These are phyloP conservation scores for Rhinocladiella similis DNA, from an alignment of 2,329 filamentous ascomycete genomes.

Conservation along the genomic window DNA sequence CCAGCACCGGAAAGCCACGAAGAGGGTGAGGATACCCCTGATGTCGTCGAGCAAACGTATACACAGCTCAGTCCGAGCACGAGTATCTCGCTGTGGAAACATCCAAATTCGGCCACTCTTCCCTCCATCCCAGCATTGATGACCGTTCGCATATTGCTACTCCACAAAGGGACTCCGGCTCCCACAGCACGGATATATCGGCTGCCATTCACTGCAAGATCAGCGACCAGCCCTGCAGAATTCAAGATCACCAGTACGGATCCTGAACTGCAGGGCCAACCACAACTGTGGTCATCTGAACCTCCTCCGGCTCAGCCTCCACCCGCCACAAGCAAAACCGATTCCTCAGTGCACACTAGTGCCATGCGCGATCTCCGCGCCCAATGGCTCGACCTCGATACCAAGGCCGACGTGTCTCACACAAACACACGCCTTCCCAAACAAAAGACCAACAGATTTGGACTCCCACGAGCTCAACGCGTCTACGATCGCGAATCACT, in stretches of 20 bases:
- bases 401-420: conserved; percentile 19
- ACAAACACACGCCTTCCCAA: neutral
- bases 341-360: conserved; percentile 1
- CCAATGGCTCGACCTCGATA: conserved; percentile 69
- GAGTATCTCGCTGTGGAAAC: conserved; percentile 38
- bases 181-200: conserved; percentile 82
- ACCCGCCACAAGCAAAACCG: conserved; percentile 6
- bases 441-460: conserved; percentile 21
- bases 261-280: neutral
- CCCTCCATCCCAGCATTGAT: conserved; percentile 44
- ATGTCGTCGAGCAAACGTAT: conserved; percentile 34
- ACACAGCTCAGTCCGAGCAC: conserved; percentile 42
- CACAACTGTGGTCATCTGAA: conserved; percentile 14
- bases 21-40: conserved; percentile 8
- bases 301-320: conserved; percentile 12
- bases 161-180: conserved; percentile 68
- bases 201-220: conserved; percentile 55
- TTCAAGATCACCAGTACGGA: neutral
- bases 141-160: conserved; percentile 66
- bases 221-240: neutral
- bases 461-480: conserved; percentile 10
- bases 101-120: conserved; percentile 26
- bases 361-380: conserved; percentile 54
- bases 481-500: conserved; percentile 21
- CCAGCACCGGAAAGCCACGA: conserved; percentile 22